A percentile compares a stretch with the other conserved stretches of the same genome.
Conservation (phyloP, 202 grass and related monocot genomes). For the Schoenoplectus tabernaemontani region DNA sequence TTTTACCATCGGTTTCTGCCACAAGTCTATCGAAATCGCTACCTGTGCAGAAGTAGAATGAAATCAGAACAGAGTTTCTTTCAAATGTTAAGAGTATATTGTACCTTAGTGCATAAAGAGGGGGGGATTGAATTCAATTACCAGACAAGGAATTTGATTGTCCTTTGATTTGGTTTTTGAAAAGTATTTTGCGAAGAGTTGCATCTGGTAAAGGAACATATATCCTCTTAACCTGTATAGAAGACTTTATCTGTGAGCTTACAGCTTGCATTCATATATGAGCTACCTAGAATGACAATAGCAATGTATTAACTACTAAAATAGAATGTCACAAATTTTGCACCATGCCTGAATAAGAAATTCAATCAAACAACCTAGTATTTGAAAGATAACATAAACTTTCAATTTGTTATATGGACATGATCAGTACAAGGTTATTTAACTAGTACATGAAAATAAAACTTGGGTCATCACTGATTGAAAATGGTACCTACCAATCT, state of each 20-base stretch:
- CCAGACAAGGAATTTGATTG: conserved; percentile 75
- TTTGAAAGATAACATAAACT: background rate
- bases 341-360: background rate
- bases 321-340: background rate
- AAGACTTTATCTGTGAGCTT: conserved; percentile 5
- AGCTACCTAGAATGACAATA: background rate
- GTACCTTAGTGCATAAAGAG: background rate
- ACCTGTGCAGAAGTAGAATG: conserved; percentile 32
- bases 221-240: conserved; percentile 86
- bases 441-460: background rate
- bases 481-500: conserved; percentile 54
- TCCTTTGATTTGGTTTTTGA: conserved; percentile 88
- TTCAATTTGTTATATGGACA: background rate
- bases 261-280: background rate
- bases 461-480: background rate
- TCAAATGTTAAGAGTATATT: background rate
- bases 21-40: conserved; percentile 72
- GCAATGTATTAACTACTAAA: background rate
- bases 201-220: conserved; percentile 85
- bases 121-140: conserved; percentile 28
- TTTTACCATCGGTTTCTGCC: conserved; percentile 66
- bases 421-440: background rate
- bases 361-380: background rate
- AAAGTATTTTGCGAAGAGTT: conserved; percentile 64
- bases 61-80: background rate